Evolutionary conservation across 371 early-diverging fungal species (phyloP).

Genomic region (Circinella umbellata): DNA sequence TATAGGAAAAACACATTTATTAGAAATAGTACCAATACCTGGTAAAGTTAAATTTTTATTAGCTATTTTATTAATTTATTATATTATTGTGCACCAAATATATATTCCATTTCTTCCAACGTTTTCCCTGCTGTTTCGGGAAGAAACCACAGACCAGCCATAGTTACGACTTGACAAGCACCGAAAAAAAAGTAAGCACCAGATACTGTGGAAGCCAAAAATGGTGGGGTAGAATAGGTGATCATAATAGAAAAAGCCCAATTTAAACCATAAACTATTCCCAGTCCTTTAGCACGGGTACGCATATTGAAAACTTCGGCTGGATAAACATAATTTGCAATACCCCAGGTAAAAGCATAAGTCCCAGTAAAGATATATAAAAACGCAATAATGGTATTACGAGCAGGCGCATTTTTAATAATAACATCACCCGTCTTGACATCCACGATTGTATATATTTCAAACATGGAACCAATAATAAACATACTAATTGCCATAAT

Average conservation of each 20-base stretch:
- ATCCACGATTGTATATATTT: slow-evolving; percentile 32
- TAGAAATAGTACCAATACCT: too few species aligned
- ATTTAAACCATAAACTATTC: slow-evolving; percentile 63
- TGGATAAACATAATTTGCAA: slow-evolving; percentile 69
- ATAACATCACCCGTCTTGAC: slow-evolving; percentile 31
- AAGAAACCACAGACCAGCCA: slow-evolving; percentile 49
- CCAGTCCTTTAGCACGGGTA: slow-evolving; percentile 47
- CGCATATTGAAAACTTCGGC: slow-evolving; percentile 64
- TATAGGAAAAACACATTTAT: too few species aligned
- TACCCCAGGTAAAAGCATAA: slow-evolving; percentile 66
- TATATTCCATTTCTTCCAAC: slow-evolving; percentile 61
- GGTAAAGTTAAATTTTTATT: too few species aligned
- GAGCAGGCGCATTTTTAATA: slow-evolving; percentile 31
- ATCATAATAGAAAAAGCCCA: slow-evolving; percentile 62
- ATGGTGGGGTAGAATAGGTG: slow-evolving; percentile 48
- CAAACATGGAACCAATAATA: slow-evolving; percentile 48
- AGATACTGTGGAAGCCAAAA: slow-evolving; percentile 60
- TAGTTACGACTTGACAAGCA: slow-evolving; percentile 39
- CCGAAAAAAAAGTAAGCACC: slow-evolving; percentile 66
- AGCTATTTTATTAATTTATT: too few species aligned
- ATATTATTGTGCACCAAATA: slow-evolving; percentile 43
- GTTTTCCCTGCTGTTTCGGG: slow-evolving; percentile 64
- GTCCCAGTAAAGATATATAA: slow-evolving; percentile 51
- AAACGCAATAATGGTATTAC: slow-evolving; percentile 46
- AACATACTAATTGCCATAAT: slow-evolving; percentile 51